Conservation (phyloP, 306 rosid species). For the Pueraria montana region DNA sequence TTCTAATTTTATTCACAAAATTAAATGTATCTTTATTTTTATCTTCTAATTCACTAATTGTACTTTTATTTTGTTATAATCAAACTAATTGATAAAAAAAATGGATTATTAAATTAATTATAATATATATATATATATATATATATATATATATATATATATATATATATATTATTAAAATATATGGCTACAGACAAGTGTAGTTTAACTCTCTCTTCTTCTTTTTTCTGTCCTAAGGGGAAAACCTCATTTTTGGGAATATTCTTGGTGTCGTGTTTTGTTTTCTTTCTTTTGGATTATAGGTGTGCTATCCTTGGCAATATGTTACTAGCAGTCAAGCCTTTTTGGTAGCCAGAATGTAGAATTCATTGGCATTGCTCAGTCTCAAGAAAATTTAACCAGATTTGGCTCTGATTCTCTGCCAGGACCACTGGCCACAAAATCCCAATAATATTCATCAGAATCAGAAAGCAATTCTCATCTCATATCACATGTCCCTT, state of each 20-base stretch:
- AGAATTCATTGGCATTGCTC: constrained; percentile 5
- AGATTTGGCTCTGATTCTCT: constrained; percentile 14
- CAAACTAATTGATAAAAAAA: constrained; percentile 2
- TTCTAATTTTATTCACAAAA: neutral
- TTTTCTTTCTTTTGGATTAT: neutral
- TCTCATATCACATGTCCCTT: neutral
- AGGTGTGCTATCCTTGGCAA: neutral
- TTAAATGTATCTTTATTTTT: neutral
- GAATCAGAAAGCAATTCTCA: constrained; percentile 7
- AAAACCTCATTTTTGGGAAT: neutral
- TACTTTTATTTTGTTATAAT: neutral
- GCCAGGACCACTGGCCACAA: constrained; percentile 19
- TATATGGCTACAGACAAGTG: neutral
- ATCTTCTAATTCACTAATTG: neutral
- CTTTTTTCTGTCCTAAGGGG: neutral
- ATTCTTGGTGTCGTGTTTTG: neutral
- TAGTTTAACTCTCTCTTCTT: neutral
- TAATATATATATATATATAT: too few species aligned
- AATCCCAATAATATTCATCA: constrained; percentile 9
- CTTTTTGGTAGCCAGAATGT: neutral
- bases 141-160: too few species aligned
- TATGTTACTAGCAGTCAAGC: neutral
- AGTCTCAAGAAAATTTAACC: constrained; percentile 1
- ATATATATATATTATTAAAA: neutral
- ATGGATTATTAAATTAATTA: neutral